Evolutionary conservation across 83 land plant species (phyloP).

Genomic region (Larix sibirica): DNA sequence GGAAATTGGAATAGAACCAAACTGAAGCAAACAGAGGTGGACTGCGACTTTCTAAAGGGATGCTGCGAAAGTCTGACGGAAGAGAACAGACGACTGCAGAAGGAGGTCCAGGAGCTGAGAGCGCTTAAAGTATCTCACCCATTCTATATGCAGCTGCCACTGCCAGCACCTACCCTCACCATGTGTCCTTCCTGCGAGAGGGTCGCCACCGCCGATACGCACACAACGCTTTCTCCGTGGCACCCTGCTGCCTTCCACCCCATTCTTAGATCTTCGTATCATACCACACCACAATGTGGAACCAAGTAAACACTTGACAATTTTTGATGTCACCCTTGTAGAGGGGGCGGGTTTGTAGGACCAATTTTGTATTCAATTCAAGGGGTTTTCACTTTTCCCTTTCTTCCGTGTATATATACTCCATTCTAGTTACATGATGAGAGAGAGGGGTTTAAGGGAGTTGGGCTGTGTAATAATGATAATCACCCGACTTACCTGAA

Average conservation of each 20-base stretch:
- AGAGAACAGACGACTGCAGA: constrained; percentile 83
- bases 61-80: constrained; percentile 89
- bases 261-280: not conserved
- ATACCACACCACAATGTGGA: no score
- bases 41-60: constrained; percentile 82
- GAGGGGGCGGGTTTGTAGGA: no score
- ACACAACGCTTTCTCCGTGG: not conserved
- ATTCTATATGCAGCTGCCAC: constrained; percentile 83
- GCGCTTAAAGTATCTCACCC: constrained; percentile 77
- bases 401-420: no score
- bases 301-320: no score
- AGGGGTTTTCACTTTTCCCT: no score
- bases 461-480: no score
- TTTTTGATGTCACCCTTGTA: no score
- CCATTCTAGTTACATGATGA: no score
- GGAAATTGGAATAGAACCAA: constrained; percentile 68
- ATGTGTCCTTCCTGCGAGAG: constrained; percentile 91
- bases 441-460: no score
- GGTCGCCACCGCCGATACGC: constrained; percentile 23
- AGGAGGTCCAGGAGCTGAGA: constrained; percentile 81
- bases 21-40: constrained; percentile 89
- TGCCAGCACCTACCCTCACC: constrained; percentile 87
- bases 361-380: no score
- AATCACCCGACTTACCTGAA: no score
- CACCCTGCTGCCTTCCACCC: not conserved